Base-by-base conservation (phyloP, 768 basidiomycete species). In the Pleurotus cornucopiae region DNA sequence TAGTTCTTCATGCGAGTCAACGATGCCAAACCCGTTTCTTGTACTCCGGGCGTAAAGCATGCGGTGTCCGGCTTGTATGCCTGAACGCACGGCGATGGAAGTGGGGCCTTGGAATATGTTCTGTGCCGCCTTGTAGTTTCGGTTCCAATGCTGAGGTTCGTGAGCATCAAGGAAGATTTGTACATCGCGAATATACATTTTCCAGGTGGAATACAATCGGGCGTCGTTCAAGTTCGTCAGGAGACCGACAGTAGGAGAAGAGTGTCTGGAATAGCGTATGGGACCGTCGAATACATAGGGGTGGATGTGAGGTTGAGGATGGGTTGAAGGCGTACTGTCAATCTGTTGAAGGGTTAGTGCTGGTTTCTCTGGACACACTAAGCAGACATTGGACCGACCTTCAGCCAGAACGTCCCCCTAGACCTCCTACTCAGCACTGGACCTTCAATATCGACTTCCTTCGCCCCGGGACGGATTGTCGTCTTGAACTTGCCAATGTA, bases 121-220 rank as follows among this genome's bases (percentile, higher is more conserved):
- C 66, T 88, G 85, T 1, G 89, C 89, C 13, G 86, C 83, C 60
- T 77, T 79, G 74, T 91, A 88, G 11, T 78, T 60, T 55, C 62
- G 69, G 66, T 87, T 89, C 89, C 88, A 91, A 21, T 66, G 72
- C 66, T 91, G 89, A 12, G 39, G 51, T 54, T 78, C 67, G 23
- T 60, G 68, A 63, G 86, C 79, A 6, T 80, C 75, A 61, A 91
- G 88, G 67, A 81, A 80, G 6, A 76, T 66, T 2, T 74, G 78
- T 1, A 89, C 67, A 16, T 82, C 85, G 53, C 76, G 76, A 65
- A 90, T 72, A 62, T 82, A 85, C 60, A 84, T 76, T 65, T 90
- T 90, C 89, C 90, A 91, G 1, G 89, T 91, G 38, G 86, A 84
- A 64, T 90, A 91, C 20, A 89, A 72, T 0, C 86, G 81, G 0